These are phyloP conservation scores for Populus hybrid DNA, from an alignment of 441 rosid species.

Conservation along the genomic window DNA sequence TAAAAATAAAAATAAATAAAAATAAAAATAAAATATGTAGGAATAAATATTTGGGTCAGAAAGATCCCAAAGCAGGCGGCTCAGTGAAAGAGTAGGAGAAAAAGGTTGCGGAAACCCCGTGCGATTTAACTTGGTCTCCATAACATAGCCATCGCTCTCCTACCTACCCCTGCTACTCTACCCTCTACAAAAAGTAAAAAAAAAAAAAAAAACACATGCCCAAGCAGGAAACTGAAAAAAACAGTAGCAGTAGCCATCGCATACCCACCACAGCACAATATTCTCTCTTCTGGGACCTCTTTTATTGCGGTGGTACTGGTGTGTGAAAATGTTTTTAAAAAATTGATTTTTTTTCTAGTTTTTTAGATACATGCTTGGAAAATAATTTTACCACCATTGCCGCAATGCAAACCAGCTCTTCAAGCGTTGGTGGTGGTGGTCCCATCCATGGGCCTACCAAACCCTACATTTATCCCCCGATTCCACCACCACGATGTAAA, in stretches of 20 bases:
- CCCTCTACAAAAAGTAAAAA: not conserved
- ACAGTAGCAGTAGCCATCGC: too few species aligned
- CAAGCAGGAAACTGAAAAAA: too few species aligned
- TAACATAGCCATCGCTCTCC: not conserved
- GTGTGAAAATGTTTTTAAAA: not conserved
- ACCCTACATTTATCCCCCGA: not conserved
- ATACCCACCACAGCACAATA: not conserved
- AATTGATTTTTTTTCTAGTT: not conserved
- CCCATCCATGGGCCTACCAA: not conserved
- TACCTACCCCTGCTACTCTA: not conserved
- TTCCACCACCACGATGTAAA: conserved; percentile 13
- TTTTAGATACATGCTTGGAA: too few species aligned
- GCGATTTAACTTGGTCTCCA: not conserved
- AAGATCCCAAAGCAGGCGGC: not conserved
- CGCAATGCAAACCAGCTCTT: too few species aligned
- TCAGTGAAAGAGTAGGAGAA: not conserved
- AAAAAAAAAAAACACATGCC: too few species aligned
- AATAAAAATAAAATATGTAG: too few species aligned
- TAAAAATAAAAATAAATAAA: too few species aligned
- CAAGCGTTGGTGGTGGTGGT: not conserved
- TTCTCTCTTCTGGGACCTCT: too few species aligned
- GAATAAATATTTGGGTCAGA: not conserved
- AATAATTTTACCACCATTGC: too few species aligned
- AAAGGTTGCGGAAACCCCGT: not conserved
- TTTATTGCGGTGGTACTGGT: too few species aligned